phyloP scores from a whole-genome alignment of 2,329 filamentous ascomycete species.

The Ceratocystis albifundus region DNA sequence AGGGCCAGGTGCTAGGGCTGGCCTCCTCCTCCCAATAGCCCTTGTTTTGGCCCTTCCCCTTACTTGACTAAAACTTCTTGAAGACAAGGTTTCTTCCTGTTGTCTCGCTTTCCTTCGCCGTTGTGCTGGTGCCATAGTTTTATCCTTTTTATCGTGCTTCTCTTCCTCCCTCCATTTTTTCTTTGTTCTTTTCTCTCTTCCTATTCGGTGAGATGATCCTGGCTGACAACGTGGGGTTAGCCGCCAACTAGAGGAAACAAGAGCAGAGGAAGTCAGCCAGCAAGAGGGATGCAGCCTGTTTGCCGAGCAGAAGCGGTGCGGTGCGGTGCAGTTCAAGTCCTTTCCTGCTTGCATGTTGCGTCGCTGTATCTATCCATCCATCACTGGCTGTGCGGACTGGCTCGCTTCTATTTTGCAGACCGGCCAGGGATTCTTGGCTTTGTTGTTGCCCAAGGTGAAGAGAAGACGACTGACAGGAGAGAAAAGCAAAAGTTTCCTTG shows the following conservation, averaged over 20 bases:
- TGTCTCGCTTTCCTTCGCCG: background rate
- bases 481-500: background rate
- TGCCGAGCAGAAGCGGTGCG: background rate
- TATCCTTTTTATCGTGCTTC: background rate
- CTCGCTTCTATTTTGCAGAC: background rate
- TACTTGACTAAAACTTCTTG: background rate
- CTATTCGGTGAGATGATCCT: background rate
- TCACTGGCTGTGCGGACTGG: background rate
- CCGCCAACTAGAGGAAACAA: conserved; percentile 1
- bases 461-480: background rate
- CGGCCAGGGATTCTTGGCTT: background rate
- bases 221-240: conserved; percentile 8
- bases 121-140: background rate
- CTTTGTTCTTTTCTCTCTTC: too few relatives aligned
- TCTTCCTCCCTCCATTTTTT: background rate
- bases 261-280: background rate
- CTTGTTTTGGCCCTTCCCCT: background rate
- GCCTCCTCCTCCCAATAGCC: background rate
- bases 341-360: background rate
- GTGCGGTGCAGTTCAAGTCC: background rate
- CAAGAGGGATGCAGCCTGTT: background rate
- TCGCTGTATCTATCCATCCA: background rate
- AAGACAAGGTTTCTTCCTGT: conserved; percentile 1
- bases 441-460: background rate
- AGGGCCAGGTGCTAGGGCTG: too few relatives aligned